Base-by-base conservation (phyloP, 2,329 filamentous ascomycete genomes). In the Ophiostoma tasmaniense region DNA sequence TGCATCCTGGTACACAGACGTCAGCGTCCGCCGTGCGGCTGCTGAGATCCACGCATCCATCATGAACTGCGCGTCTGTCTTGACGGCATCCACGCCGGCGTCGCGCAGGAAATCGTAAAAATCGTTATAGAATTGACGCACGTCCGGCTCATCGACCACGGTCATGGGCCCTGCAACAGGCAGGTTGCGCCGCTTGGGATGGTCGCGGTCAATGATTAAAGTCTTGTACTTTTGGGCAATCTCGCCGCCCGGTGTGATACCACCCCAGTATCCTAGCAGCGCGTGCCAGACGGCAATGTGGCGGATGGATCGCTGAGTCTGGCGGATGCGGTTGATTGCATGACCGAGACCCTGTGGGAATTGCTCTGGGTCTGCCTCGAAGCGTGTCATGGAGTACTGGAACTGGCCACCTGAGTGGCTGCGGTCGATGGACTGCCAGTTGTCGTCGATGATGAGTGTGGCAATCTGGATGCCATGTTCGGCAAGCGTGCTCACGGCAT, bases 231-330 rank as follows among this genome's bases (percentile, higher is more conserved):
- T 84, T 72, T 88, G 82, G 0, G 90, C 90, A 66, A 99, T 86
- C 65, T 88, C 84, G 0, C 93, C 91, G 5, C 86, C 79, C 0
- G 69, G 55, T 55, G 69, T 66, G 42, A 99, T 88, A 0, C 93
- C 93, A 64, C 92, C 94, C 95, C 95, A 97, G 77, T 97, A 97
- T 1, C 93, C 83, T 37, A 90, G 77, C 0, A 98, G 82, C 0
- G 94, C 92, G 79, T 99, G 95, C 95, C 95, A 99, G 0, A 98
- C 94, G 13, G 91, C 92, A 66, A 98, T 85, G 74, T 97, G 90
- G 70, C 90, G 85, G 70, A 98, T 89, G 70, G 88, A 86, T 0
- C 88, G 88, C 74, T 93, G 86, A 20, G 83, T 84, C 22, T 84
- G 79, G 28, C 92, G 87, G 70, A 98, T 91, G 7, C 85, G 84